Percentiles rank a stretch among this genome's conserved stretches.
Evolutionary conservation across 768 basidiomycete species (phyloP).

Genomic region (Tylopilus subfusipes): DNA sequence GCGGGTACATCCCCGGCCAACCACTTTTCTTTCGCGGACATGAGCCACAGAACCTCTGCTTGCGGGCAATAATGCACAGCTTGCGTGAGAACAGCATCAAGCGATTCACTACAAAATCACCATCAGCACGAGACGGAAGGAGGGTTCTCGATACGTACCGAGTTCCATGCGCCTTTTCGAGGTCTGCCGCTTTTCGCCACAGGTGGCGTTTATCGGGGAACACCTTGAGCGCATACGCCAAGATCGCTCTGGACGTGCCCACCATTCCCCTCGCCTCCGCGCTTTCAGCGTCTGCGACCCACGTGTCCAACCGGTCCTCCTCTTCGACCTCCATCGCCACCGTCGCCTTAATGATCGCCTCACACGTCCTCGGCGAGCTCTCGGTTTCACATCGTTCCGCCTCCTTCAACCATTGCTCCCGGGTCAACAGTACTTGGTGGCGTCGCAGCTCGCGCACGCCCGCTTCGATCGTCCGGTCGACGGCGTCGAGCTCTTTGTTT

Average conservation of each 20-base stretch:
- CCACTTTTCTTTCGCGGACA: constrained; percentile 99
- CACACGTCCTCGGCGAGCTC: constrained; percentile 80
- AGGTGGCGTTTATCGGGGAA: constrained; percentile 83
- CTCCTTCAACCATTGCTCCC: constrained; percentile 97
- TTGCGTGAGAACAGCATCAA: constrained; percentile 75
- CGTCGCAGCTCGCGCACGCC: constrained; percentile 76
- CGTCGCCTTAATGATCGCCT: constrained; percentile 94
- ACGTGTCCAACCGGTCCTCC: constrained; percentile 85
- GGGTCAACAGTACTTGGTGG: constrained; percentile 77
- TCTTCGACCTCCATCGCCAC: constrained; percentile 93
- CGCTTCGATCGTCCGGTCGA: constrained; percentile 87
- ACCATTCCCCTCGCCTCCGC: constrained; percentile 71
- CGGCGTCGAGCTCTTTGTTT: constrained; percentile 62
- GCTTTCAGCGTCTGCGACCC: constrained; percentile 88
- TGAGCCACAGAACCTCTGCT: constrained; percentile 95
- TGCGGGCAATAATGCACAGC: constrained; percentile 92
- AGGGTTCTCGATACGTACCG: constrained; percentile 42
- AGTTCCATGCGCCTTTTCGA: constrained; percentile 89
- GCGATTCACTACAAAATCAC: constrained; percentile 54
- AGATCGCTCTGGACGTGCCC: constrained; percentile 80
- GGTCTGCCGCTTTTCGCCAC: constrained; percentile 89
- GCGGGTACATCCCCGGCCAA: constrained; percentile 80
- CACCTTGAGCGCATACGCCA: constrained; percentile 88
- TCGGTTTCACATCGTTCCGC: constrained; percentile 89
- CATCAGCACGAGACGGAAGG: not conserved